These are phyloP conservation scores for Nigrospora osmanthi DNA, from an alignment of 2,329 filamentous ascomycete genomes.

Conservation along the genomic window DNA sequence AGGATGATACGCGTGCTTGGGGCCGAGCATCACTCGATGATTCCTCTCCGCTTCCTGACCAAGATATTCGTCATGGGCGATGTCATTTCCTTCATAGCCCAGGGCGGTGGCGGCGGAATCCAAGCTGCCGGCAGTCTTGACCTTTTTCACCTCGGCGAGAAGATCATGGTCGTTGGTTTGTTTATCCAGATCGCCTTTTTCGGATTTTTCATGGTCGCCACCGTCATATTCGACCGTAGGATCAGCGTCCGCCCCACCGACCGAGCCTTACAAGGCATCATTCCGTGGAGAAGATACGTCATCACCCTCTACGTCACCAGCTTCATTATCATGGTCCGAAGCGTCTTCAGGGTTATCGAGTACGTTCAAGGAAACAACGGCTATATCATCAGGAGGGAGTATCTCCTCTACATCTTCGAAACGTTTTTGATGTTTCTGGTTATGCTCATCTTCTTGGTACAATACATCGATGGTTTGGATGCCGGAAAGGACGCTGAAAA, in stretches of 20 bases:
- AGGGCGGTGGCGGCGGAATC: slow-evolving; percentile 17
- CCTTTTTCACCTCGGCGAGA: slow-evolving; percentile 23
- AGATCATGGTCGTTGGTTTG: slow-evolving; percentile 39
- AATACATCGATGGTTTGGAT: slow-evolving; percentile 1
- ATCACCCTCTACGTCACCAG: slow-evolving; percentile 3
- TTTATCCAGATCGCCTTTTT: slow-evolving; percentile 43
- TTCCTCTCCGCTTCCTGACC: slow-evolving; percentile 31
- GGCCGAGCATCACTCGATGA: slow-evolving; percentile 28
- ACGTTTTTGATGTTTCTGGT: slow-evolving; percentile 14
- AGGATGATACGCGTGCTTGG: slow-evolving; percentile 26
- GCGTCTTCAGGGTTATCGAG: slow-evolving; percentile 27
- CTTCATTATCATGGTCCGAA: slow-evolving; percentile 24
- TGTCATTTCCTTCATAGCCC: slow-evolving; percentile 34
- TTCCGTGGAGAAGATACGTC: slow-evolving; percentile 15
- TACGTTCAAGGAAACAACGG: slow-evolving; percentile 20
- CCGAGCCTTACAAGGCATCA: background rate
- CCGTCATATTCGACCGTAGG: slow-evolving; percentile 29
- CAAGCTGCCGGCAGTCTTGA: slow-evolving; percentile 9
- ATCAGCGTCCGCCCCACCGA: background rate
- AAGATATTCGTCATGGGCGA: slow-evolving; percentile 39
- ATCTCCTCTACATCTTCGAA: slow-evolving; percentile 20
- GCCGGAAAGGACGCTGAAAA: no score
- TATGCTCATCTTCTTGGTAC: background rate
- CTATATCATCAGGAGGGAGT: slow-evolving; percentile 15
- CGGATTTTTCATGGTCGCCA: slow-evolving; percentile 35